Conservation (phyloP, 371 early-diverging fungal genomes). For the Fennellomyces sp. region DNA sequence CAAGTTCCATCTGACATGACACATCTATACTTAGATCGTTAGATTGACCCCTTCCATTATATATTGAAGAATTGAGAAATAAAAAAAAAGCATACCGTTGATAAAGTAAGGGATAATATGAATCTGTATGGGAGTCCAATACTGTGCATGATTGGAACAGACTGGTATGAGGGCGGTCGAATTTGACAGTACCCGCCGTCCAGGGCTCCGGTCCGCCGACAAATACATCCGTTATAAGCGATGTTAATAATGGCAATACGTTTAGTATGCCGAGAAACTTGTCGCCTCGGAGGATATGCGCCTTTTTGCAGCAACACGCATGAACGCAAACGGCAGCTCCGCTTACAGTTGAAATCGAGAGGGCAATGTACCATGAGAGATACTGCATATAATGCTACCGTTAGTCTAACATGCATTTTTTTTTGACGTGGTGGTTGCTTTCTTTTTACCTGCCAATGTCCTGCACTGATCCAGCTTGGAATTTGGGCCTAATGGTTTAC, state of each 20-base stretch:
- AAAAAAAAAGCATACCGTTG: slow-evolving; percentile 17
- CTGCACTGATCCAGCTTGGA: slow-evolving; percentile 27
- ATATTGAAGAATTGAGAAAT: slow-evolving; percentile 5
- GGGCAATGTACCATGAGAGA: slow-evolving; percentile 25
- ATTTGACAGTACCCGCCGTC: slow-evolving; percentile 30
- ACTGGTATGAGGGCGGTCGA: slow-evolving; percentile 22
- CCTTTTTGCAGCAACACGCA: slow-evolving; percentile 29
- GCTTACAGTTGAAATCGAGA: slow-evolving; percentile 21
- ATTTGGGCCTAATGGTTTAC: slow-evolving; percentile 18
- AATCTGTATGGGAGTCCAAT: slow-evolving; percentile 13
- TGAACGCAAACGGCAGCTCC: slow-evolving; percentile 21
- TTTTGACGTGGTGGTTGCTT: not conserved
- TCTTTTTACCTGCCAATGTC: slow-evolving; percentile 36
- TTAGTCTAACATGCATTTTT: not conserved
- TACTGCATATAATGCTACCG: no score
- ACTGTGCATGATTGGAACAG: slow-evolving; percentile 23
- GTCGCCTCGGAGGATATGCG: slow-evolving; percentile 22
- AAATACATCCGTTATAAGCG: slow-evolving; percentile 19
- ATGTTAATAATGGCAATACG: not conserved
- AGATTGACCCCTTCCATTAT: no score
- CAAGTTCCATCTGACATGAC: slow-evolving; percentile 14
- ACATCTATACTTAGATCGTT: slow-evolving; percentile 9
- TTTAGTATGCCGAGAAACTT: slow-evolving; percentile 24
- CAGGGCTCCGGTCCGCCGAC: slow-evolving; percentile 29
- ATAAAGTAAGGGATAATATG: not conserved